A percentile compares a stretch with the other conserved stretches of the same genome.
Conservation (phyloP, 164 flowering plant genomes). For the Vitis labrusca region DNA sequence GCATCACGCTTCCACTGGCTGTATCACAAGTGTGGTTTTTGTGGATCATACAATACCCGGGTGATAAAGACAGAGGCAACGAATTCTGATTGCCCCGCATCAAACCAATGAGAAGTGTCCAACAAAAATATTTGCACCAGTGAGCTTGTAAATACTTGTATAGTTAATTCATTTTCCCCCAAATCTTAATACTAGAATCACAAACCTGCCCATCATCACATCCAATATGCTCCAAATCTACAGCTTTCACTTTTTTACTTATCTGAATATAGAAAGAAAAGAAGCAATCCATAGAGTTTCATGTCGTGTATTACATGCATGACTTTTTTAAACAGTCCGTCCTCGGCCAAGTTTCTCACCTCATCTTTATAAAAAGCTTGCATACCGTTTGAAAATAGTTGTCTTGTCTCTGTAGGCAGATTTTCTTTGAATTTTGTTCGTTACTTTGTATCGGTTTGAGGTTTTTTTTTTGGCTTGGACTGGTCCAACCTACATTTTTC, state of each 20-base stretch:
- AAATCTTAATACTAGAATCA: background rate
- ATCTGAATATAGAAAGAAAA: background rate
- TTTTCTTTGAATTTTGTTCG: background rate
- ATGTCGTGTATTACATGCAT: too few species aligned
- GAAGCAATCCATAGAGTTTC: background rate
- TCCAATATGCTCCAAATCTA: background rate
- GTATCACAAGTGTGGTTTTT: slow-evolving; percentile 81
- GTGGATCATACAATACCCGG: slow-evolving; percentile 91
- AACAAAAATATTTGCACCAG: background rate
- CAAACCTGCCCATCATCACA: background rate
- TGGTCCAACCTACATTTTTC: too few species aligned
- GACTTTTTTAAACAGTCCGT: background rate
- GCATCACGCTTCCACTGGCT: slow-evolving; percentile 84
- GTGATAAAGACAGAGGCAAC: slow-evolving; percentile 58
- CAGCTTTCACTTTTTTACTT: too few species aligned
- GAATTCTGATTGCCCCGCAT: slow-evolving; percentile 30
- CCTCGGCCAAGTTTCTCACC: background rate
- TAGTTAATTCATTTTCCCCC: slow-evolving; percentile 18
- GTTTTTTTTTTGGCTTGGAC: too few species aligned
- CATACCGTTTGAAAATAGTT: background rate
- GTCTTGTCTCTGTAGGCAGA: background rate
- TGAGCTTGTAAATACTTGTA: slow-evolving; percentile 22
- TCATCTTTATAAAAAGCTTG: background rate
- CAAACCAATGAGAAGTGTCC: slow-evolving; percentile 9
- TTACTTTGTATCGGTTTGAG: too few species aligned